Conservation (phyloP, 768 basidiomycete species). For the Pholiota conissans region DNA sequence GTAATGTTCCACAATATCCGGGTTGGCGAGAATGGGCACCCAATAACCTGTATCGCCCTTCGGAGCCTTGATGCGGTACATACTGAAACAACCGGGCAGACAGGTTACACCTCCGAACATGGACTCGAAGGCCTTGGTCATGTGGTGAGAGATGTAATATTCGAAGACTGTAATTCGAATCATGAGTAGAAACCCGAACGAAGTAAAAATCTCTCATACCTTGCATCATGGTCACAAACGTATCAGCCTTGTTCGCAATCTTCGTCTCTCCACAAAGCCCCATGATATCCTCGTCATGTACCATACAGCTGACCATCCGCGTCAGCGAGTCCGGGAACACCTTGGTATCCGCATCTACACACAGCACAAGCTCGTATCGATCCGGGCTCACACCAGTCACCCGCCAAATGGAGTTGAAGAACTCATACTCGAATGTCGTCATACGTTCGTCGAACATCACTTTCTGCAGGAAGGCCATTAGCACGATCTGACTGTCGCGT, state of each 20-base stretch:
- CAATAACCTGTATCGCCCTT: constrained; percentile 95
- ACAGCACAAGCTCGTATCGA: constrained; percentile 91
- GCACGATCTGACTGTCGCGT: constrained; percentile 95
- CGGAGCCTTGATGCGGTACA: constrained; percentile 99
- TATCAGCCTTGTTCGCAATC: constrained; percentile 98
- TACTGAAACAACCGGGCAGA: constrained; percentile 98
- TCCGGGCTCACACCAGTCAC: constrained; percentile 95
- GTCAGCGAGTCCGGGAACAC: constrained; percentile 98
- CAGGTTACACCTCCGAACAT: constrained; percentile 99
- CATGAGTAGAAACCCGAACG: neutral
- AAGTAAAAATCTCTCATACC: constrained; percentile 50
- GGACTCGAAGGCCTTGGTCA: constrained; percentile 99
- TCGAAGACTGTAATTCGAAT: constrained; percentile 75
- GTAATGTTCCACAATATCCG: constrained; percentile 98
- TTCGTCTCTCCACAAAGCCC: constrained; percentile 99
- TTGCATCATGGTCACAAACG: constrained; percentile 99
- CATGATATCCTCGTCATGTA: constrained; percentile 97
- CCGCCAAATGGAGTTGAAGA: constrained; percentile 98
- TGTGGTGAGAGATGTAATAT: constrained; percentile 99
- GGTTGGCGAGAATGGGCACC: constrained; percentile 98
- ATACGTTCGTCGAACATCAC: constrained; percentile 99
- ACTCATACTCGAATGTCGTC: constrained; percentile 99
- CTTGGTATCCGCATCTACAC: constrained; percentile 98
- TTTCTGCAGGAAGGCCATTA: constrained; percentile 98
- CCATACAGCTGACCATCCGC: constrained; percentile 95